Evolutionary conservation across 208 protist species (phyloP), one percentile per base, ranked within the genome.

Genomic region (Phytomonas sp.): DNA sequence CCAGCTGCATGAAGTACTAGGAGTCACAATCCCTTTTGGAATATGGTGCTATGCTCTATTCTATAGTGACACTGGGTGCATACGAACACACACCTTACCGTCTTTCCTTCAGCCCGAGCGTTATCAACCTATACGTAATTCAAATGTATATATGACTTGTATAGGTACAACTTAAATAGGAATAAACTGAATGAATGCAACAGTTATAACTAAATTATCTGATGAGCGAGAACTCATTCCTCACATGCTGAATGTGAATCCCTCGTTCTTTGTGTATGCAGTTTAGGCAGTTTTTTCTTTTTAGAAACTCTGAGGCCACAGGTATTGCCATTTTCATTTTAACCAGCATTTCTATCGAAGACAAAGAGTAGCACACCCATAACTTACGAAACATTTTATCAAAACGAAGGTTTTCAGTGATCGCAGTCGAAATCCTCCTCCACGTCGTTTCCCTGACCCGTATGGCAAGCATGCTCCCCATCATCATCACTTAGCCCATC

Each of bases 1-100:
- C 64, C 13, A 91, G 72, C 46, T 84, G 72, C 88, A 94, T 83
- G 53, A 9, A 51, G 13, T 17, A 20, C 40, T 15, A 51, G 40
- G 40, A 51, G 20, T 65, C 30, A 33, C 3, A 51, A 23, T 23
- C 1, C 40, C 13, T 20, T 51, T 51, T 51, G 4, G 40, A 17
- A 23, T 51, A 51, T 4, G 40, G 13, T 51, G 20, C 13, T 51
- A 51, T 51, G 40, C 13, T 17, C 40, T 51, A 51, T 51, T 51
- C 40, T 51, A 51, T 51, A 51, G 40, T 51, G 40, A 15, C 13
- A 20, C 40, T 51, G 40, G 20, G 13, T 51, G 4, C 40, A 51
- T 15, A 15, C 40, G 40, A 15, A 17, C 40, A 20, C 4, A 51
- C 4, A 6, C 13, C 13, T 51, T 23, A 20, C 3, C 20, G 40